Evolutionary conservation across 176 grass and related monocot species (phyloP).

Genomic region (Oryza meridionalis): DNA sequence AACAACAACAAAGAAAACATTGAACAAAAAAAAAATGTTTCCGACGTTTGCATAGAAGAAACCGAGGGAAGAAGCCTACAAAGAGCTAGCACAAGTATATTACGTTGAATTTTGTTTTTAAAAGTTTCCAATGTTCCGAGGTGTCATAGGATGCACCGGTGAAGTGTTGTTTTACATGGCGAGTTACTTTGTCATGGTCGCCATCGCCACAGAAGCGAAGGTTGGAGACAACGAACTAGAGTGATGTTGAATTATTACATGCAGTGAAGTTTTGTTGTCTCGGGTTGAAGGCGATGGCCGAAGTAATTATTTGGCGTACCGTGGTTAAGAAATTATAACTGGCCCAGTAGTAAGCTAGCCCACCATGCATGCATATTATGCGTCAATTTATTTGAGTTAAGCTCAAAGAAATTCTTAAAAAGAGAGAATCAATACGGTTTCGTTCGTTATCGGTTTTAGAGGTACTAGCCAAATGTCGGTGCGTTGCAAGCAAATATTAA

Average conservation of each 20-base stretch:
- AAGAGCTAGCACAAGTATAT: not conserved
- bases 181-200: conserved; percentile 38
- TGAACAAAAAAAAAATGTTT: not conserved
- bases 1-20: too few species aligned
- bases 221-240: conserved; percentile 23
- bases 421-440: too few species aligned
- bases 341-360: too few species aligned
- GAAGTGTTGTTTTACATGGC: conserved; percentile 13
- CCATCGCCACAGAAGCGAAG: conserved; percentile 37
- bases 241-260: not conserved
- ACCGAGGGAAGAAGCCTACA: conserved; percentile 32
- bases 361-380: too few species aligned
- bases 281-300: not conserved
- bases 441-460: too few species aligned
- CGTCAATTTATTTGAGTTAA: too few species aligned
- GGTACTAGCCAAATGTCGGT: too few species aligned
- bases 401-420: too few species aligned
- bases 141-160: conserved; percentile 43
- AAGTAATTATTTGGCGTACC: not conserved
- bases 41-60: conserved; percentile 36
- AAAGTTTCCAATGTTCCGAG: conserved; percentile 35
- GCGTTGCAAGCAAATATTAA: too few species aligned
- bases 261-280: conserved; percentile 1
- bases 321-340: not conserved
- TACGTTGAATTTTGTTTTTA: not conserved